Percentiles rank a stretch among this genome's conserved stretches.
phyloP scores from a whole-genome alignment of 2,329 filamentous ascomycete species.

The Chrysosphaeria jannelii region DNA sequence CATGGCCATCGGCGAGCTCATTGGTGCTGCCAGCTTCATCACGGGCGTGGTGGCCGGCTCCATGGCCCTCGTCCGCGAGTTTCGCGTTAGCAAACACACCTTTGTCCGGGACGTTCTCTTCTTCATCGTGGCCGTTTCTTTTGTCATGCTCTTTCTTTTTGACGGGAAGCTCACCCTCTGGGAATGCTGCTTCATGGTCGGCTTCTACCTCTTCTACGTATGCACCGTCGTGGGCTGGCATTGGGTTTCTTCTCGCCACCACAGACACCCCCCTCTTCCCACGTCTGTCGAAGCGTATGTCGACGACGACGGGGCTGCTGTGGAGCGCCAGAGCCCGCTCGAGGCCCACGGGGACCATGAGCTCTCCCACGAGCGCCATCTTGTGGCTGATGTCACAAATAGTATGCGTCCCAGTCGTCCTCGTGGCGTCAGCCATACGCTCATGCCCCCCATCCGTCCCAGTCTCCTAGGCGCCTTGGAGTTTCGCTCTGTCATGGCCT shows the following conservation, averaged over 20 bases:
- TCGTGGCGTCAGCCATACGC: no score
- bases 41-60: constrained; percentile 86
- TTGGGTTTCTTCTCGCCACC: constrained; percentile 40
- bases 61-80: constrained; percentile 90
- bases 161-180: constrained; percentile 63
- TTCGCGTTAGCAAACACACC: constrained; percentile 64
- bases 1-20: constrained; percentile 78
- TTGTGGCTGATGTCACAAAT: constrained; percentile 58
- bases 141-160: constrained; percentile 63
- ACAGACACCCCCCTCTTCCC: no score
- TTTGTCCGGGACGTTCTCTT: constrained; percentile 82
- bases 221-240: constrained; percentile 72
- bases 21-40: constrained; percentile 88
- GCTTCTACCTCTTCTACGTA: constrained; percentile 75
- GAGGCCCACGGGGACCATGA: constrained; percentile 12
- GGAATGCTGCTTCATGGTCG: constrained; percentile 80
- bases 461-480: constrained; percentile 83
- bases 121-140: constrained; percentile 62
- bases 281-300: no score
- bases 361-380: constrained; percentile 22
- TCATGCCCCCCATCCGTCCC: constrained; percentile 63
- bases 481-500: constrained; percentile 73
- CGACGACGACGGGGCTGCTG: constrained; percentile 9
- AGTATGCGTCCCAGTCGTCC: constrained; percentile 74
- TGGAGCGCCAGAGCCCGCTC: constrained; percentile 11